Base-by-base conservation (phyloP, 805 yeast species). In the Spathaspora gorwiae region DNA sequence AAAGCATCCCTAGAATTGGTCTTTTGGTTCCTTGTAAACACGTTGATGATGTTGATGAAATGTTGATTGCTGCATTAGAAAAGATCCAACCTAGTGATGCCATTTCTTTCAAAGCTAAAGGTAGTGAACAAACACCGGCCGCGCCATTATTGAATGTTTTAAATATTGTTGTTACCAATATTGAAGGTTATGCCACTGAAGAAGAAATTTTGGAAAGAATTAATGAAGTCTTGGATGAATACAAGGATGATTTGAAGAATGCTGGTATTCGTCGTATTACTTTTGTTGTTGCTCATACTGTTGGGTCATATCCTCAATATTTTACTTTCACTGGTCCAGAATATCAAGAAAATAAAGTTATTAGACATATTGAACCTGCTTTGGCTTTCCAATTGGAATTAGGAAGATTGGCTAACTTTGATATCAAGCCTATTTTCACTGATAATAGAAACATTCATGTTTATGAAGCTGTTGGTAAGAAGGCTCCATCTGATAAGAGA, bases 331-430 rank as follows among this genome's bases (percentile, higher is more conserved):
- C 87, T 60, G 96, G 92, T 50, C 95, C 95, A 43, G 76, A 77
- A 33, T 94, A 86, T 63, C 59, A 57, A 32, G 99, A 94, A 72
- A 96, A 94, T 72, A 81, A 84, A 68, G 90, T 90, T 15, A 87
- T 94, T 64, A 90, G 99, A 74, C 97, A 94, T 65, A 90, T 94
- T 56, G 98, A 94, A 68, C 99, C 99, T 24, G 97, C 98, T 36
- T 76, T 92, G 59, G 98, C 99, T 43, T 94, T 83, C 86, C 99
- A 94, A 74, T 79, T 94, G 55, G 99, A 94, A 71, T 78, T 94
- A 52, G 92, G 88, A 59, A 83, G 98, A 72, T 77, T 94, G 69
- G 88, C 95, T 38, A 95, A 94, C 74, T 94, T 94, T 73, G 83
- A 88, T 72, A 88, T 92, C 70, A 89, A 85, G 65, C 98, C 97